Conservation (phyloP, 192 early-diverging fungal species). For the Spizellomyces punctatus region DNA sequence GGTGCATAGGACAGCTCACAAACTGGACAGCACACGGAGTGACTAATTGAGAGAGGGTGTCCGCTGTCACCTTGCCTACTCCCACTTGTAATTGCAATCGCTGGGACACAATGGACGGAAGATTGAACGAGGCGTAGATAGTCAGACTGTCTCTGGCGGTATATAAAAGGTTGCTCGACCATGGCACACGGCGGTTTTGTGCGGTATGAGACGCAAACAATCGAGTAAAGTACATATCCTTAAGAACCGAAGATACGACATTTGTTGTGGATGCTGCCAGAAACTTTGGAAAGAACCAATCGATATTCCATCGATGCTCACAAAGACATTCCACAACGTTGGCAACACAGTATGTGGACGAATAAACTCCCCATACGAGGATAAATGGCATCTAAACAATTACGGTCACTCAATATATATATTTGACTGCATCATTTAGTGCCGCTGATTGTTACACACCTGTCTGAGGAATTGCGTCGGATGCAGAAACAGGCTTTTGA, state of each 20-base stretch:
- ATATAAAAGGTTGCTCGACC: slow-evolving; percentile 23
- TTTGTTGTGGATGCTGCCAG: slow-evolving; percentile 36
- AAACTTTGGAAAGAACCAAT: slow-evolving; percentile 37
- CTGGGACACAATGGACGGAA: slow-evolving; percentile 33
- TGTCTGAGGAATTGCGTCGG: slow-evolving; percentile 32
- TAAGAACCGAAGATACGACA: slow-evolving; percentile 34
- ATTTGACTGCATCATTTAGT: too few species aligned
- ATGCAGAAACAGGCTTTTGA: slow-evolving; percentile 26
- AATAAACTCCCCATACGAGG: slow-evolving; percentile 37
- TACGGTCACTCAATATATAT: too few species aligned
- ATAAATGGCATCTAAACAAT: slow-evolving; percentile 12
- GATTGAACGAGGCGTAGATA: slow-evolving; percentile 40
- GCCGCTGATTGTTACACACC: slow-evolving; percentile 8
- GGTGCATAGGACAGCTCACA: slow-evolving; percentile 41
- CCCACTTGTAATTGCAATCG: neutral
- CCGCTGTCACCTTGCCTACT: neutral
- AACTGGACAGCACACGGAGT: slow-evolving; percentile 41
- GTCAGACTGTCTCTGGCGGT: slow-evolving; percentile 40
- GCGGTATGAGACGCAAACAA: slow-evolving; percentile 25
- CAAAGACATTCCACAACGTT: slow-evolving; percentile 37
- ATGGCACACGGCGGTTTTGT: slow-evolving; percentile 25
- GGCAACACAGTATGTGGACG: slow-evolving; percentile 41
- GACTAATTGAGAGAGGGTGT: slow-evolving; percentile 34
- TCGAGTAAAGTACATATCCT: slow-evolving; percentile 41
- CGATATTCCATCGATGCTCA: neutral